These are phyloP conservation scores for Drechslerella dactyloides DNA, from an alignment of 2,329 filamentous ascomycete genomes.

Conservation along the genomic window DNA sequence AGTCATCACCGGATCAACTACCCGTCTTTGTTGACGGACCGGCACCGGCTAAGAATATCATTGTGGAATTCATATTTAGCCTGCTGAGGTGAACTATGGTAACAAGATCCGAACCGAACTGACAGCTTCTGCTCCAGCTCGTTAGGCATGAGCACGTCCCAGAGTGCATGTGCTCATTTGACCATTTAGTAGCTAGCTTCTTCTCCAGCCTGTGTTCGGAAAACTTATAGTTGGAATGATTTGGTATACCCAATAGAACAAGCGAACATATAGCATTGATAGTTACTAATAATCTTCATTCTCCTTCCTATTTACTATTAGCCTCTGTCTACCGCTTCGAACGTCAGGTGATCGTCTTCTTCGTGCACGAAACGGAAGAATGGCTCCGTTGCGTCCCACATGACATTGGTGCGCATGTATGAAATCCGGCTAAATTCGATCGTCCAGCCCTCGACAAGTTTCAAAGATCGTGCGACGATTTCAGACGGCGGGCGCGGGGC, in stretches of 20 bases:
- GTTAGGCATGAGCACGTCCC: conserved; percentile 6
- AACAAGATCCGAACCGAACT: conserved; percentile 34
- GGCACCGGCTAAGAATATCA: conserved; percentile 39
- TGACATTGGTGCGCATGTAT: conserved; percentile 10
- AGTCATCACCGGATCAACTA: conserved; percentile 31
- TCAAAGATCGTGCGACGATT: not conserved
- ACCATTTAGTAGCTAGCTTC: conserved; percentile 6
- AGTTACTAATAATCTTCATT: not conserved
- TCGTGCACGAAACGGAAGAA: not conserved
- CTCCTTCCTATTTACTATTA: not conserved
- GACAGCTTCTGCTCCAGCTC: conserved; percentile 10
- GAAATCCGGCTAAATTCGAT: conserved; percentile 30
- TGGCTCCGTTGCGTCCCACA: conserved; percentile 23
- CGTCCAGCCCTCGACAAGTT: not conserved
- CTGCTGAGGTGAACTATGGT: conserved; percentile 30
- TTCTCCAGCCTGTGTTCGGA: conserved; percentile 18
- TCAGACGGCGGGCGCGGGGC: not conserved
- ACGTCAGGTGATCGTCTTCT: conserved; percentile 41
- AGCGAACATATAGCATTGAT: not conserved
- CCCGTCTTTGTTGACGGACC: conserved; percentile 17
- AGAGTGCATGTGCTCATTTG: not conserved
- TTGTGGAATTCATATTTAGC: conserved; percentile 30
- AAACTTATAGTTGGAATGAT: conserved; percentile 2
- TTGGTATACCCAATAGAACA: not conserved
- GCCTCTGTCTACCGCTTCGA: not conserved